Percentiles rank a stretch among this genome's conserved stretches.
Evolutionary conservation across 2,329 filamentous ascomycete species (phyloP).

Genomic region (Capronia americana): DNA sequence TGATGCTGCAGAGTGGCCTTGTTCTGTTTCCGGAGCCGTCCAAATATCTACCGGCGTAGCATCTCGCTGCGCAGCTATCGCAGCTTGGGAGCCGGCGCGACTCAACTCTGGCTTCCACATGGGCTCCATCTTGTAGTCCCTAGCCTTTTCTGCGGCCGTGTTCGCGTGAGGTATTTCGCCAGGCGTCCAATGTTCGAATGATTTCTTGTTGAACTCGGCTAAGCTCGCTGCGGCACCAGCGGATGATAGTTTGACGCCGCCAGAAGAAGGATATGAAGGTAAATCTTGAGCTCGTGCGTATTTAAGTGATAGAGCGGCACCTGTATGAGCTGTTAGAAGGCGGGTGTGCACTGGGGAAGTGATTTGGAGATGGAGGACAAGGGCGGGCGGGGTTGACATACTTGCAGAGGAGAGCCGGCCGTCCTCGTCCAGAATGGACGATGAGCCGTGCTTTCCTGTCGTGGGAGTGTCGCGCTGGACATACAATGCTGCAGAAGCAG

Average conservation of each 20-base stretch:
- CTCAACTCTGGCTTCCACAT: constrained; percentile 69
- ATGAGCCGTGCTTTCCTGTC: constrained; percentile 39
- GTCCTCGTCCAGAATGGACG: constrained; percentile 55
- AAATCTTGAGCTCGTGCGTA: constrained; percentile 76
- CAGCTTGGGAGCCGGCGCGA: constrained; percentile 74
- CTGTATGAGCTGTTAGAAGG: constrained; percentile 47
- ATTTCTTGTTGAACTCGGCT: constrained; percentile 73
- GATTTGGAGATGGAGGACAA: constrained; percentile 9
- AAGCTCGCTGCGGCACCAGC: constrained; percentile 76
- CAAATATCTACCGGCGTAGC: constrained; percentile 60
- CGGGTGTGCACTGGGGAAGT: neutral
- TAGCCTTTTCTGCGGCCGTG: constrained; percentile 64
- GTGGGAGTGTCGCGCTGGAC: constrained; percentile 48
- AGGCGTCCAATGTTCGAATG: constrained; percentile 70
- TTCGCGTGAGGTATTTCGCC: constrained; percentile 66
- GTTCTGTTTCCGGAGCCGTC: constrained; percentile 55
- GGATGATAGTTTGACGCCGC: constrained; percentile 62
- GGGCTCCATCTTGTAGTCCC: constrained; percentile 67
- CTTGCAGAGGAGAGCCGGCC: constrained; percentile 64
- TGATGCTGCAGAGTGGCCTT: constrained; percentile 72
- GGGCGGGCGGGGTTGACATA: constrained; percentile 46
- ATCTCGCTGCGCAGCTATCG: constrained; percentile 67
- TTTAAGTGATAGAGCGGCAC: constrained; percentile 67
- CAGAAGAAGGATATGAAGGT: constrained; percentile 74
- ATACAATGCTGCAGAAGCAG: constrained; percentile 67